phyloP scores from a whole-genome alignment of 1,284 basidiomycete genomes.

The Paramarasmius palmivorus region DNA sequence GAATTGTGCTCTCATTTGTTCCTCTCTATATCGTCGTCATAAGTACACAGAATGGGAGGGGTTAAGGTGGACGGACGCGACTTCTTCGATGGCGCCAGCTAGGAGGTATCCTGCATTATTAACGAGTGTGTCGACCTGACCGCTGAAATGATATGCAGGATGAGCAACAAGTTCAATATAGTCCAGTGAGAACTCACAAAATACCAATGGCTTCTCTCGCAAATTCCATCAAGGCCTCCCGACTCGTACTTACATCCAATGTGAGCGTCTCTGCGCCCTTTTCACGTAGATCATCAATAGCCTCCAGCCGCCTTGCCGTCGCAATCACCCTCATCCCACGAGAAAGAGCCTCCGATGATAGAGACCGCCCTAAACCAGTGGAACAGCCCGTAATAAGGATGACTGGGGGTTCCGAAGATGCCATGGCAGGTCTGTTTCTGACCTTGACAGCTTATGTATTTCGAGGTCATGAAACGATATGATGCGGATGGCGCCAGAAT shows the following conservation, averaged over 20 bases:
- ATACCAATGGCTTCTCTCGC: constrained; percentile 13
- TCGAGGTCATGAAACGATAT: no score
- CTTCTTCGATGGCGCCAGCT: constrained; percentile 20
- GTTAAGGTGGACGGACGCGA: constrained; percentile 3
- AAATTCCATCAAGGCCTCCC: constrained; percentile 12
- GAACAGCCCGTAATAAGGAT: constrained; percentile 23
- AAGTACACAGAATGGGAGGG: background rate
- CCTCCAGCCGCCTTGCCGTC: constrained; percentile 8
- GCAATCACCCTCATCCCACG: constrained; percentile 12
- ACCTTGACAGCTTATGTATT: no score
- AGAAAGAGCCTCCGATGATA: constrained; percentile 11
- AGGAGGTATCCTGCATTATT: constrained; percentile 23
- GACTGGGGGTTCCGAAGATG: constrained; percentile 5
- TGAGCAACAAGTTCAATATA: no score
- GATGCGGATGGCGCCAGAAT: no score
- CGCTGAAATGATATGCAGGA: constrained; percentile 6
- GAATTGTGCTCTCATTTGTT: constrained; percentile 15
- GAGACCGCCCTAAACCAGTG: constrained; percentile 16
- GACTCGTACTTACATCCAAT: constrained; percentile 1
- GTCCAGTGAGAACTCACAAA: constrained; percentile 9
- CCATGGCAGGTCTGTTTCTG: background rate
- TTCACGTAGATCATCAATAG: constrained; percentile 8
- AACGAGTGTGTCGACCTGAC: constrained; percentile 19
- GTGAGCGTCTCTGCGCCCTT: constrained; percentile 3
- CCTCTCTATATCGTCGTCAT: background rate